Evolutionary conservation across 257 asterid species (phyloP).

Genomic region (Eucommia ulmoides): DNA sequence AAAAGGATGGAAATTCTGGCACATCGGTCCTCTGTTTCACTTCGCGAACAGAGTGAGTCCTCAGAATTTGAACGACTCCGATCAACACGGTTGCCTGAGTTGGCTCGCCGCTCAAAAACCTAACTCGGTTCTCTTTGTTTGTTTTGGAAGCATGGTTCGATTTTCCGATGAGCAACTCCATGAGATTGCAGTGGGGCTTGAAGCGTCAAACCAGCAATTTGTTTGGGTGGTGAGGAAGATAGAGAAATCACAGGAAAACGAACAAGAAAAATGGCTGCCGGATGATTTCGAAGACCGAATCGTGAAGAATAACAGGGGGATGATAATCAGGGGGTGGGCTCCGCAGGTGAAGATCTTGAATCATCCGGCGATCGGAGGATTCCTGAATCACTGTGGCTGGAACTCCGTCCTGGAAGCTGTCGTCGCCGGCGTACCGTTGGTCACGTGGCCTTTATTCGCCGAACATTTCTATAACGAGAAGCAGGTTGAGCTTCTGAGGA

Average conservation of each 20-base stretch:
- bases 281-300: background rate
- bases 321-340: background rate
- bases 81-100: background rate
- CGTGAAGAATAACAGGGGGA: background rate
- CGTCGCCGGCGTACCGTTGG: background rate
- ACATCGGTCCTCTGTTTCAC: background rate
- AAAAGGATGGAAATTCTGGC: background rate
- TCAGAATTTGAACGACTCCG: background rate
- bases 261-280: background rate
- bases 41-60: background rate
- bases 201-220: too few species aligned
- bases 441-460: background rate
- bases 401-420: background rate
- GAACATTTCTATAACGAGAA: background rate
- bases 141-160: background rate
- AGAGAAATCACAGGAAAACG: background rate
- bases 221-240: background rate
- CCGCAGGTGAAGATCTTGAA: background rate
- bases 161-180: background rate
- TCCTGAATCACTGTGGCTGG: background rate
- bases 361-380: background rate
- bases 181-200: background rate
- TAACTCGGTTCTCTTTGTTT: background rate
- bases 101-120: background rate
- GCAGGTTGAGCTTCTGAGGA: background rate